Conservation (phyloP, 176 grass and related monocot species). For the Cocos nucifera region DNA sequence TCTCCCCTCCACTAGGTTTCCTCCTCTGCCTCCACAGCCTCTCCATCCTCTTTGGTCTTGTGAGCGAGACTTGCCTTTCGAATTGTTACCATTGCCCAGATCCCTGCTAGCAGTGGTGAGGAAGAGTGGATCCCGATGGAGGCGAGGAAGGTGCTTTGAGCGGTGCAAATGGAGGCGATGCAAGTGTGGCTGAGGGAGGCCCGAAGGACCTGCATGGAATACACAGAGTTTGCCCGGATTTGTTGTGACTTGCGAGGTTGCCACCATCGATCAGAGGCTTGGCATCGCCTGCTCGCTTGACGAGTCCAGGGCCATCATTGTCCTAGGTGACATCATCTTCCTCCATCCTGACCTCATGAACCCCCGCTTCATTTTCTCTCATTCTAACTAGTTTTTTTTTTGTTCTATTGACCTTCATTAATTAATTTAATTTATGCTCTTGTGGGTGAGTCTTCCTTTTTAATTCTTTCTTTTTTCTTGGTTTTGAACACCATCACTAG, state of each 20-base stretch:
- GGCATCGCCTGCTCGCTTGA: conserved; percentile 41
- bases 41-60: no score
- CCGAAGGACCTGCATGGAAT: conserved; percentile 53
- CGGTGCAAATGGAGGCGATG: conserved; percentile 58
- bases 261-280: conserved; percentile 27
- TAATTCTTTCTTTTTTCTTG: background rate
- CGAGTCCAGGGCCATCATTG: conserved; percentile 55
- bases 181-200: conserved; percentile 30
- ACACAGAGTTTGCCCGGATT: conserved; percentile 39
- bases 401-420: no score
- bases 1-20: no score
- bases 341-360: conserved; percentile 70
- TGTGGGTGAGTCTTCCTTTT: background rate
- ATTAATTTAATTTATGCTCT: background rate
- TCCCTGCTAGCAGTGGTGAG: background rate
- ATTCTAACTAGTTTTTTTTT: no score
- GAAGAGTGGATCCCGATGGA: conserved; percentile 18
- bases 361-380: background rate
- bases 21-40: no score
- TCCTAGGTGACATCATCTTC: conserved; percentile 65
- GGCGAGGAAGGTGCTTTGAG: conserved; percentile 55
- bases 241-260: conserved; percentile 40
- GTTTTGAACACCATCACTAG: no score
- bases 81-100: conserved; percentile 4
- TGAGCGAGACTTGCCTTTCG: no score